phyloP scores from a whole-genome alignment of 1,139 yeast species.

The Protomyces gravidus region DNA sequence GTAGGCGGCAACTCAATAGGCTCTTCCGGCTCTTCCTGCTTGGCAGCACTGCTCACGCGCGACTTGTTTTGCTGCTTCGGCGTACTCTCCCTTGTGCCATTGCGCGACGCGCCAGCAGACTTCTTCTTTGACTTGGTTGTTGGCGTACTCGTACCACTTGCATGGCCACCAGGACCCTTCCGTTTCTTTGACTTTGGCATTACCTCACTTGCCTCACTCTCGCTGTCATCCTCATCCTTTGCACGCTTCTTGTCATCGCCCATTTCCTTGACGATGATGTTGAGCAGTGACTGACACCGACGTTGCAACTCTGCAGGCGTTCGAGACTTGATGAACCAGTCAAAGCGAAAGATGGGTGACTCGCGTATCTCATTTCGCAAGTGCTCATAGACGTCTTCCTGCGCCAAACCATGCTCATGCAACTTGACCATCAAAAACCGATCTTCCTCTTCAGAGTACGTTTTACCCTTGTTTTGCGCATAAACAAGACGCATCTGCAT shows the following conservation, averaged over 20 bases:
- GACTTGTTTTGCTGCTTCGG: neutral
- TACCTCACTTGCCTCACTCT: conserved; percentile 14
- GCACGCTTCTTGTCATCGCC: conserved; percentile 13
- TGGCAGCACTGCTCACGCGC: neutral
- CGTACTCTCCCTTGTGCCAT: neutral
- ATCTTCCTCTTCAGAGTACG: conserved; percentile 82
- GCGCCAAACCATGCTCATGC: conserved; percentile 69
- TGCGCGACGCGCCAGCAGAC: neutral
- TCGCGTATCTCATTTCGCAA: conserved; percentile 69
- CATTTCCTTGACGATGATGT: conserved; percentile 69
- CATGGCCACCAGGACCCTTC: neutral
- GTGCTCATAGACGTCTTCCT: conserved; percentile 65
- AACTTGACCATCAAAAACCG: conserved; percentile 71
- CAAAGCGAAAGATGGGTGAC: conserved; percentile 75
- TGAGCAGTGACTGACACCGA: conserved; percentile 70
- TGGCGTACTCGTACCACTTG: neutral
- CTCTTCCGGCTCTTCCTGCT: neutral
- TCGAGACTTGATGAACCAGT: conserved; percentile 83
- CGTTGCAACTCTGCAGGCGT: conserved; percentile 80
- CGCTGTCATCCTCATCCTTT: conserved; percentile 12
- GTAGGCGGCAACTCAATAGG: conserved; percentile 14
- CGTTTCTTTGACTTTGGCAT: neutral
- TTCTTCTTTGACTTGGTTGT: neutral
- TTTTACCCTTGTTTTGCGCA: conserved; percentile 76
- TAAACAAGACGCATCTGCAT: conserved; percentile 71